These are phyloP conservation scores for Coemansia sp. DNA, from an alignment of 192 early-diverging fungal species.

Conservation along the genomic window DNA sequence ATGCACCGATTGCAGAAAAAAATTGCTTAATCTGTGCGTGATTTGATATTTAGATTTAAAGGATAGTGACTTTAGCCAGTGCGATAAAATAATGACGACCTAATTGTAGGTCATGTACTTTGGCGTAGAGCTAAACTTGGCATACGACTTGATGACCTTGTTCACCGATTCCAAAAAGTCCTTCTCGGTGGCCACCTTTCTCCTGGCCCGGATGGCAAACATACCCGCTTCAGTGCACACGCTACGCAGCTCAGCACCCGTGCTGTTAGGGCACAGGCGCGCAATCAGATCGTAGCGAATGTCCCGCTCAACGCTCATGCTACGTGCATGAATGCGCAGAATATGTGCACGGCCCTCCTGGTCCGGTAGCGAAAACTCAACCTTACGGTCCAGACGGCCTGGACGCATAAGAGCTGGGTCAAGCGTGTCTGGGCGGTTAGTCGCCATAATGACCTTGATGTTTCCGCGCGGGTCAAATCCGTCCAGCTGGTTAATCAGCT, in stretches of 20 bases:
- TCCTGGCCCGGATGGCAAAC: conserved; percentile 97
- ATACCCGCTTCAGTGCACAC: conserved; percentile 99
- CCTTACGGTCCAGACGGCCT: conserved; percentile 96
- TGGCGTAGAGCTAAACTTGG: conserved; percentile 97
- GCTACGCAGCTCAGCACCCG: conserved; percentile 95
- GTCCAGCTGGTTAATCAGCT: conserved; percentile 98
- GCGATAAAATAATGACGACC: neutral
- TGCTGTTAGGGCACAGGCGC: conserved; percentile 97
- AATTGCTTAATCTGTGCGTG: neutral
- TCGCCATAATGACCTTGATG: conserved; percentile 99
- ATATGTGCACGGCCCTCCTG: conserved; percentile 95
- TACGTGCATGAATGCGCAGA: conserved; percentile 96
- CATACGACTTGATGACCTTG: conserved; percentile 99
- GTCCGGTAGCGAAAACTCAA: conserved; percentile 97
- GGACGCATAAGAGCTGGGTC: conserved; percentile 97
- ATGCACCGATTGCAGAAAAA: conserved; percentile 1
- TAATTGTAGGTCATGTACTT: conserved; percentile 87
- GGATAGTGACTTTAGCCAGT: no score
- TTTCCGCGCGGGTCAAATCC: conserved; percentile 99
- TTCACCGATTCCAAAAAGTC: conserved; percentile 99
- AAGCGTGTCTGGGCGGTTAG: conserved; percentile 96
- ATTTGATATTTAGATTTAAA: neutral
- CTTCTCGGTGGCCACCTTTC: conserved; percentile 99
- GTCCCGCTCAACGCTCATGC: conserved; percentile 98
- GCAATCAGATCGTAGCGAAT: conserved; percentile 99